Evolutionary conservation across 805 yeast genomes (phyloP).

Genomic region (Kockiozyma suomiensis): DNA sequence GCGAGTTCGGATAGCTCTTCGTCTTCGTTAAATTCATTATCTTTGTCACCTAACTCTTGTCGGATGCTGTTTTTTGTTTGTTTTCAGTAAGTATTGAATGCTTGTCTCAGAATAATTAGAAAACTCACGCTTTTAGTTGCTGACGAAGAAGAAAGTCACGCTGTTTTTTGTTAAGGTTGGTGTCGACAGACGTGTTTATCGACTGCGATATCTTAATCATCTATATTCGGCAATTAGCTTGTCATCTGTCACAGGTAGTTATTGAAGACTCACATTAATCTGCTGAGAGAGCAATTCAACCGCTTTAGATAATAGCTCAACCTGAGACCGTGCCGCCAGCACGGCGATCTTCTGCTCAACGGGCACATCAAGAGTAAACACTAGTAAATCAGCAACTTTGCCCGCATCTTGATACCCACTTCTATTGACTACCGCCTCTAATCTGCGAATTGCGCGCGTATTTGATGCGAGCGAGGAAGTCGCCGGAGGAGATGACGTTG

Average conservation of each 20-base stretch:
- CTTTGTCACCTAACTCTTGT: slow-evolving; percentile 37
- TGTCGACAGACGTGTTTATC: slow-evolving; percentile 36
- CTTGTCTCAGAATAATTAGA: too few relatives aligned
- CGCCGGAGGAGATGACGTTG: background rate
- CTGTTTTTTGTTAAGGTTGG: slow-evolving; percentile 36
- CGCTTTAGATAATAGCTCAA: slow-evolving; percentile 35
- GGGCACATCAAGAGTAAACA: slow-evolving; percentile 43
- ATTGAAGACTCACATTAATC: slow-evolving; percentile 32
- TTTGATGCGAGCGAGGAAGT: background rate
- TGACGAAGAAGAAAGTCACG: slow-evolving; percentile 38
- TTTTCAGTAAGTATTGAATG: too few relatives aligned
- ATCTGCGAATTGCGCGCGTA: slow-evolving; percentile 18
- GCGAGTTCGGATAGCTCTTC: slow-evolving; percentile 42
- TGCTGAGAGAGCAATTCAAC: slow-evolving; percentile 27
- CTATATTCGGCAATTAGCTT: too few relatives aligned
- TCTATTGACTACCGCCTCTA: slow-evolving; percentile 24
- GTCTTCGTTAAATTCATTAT: slow-evolving; percentile 41
- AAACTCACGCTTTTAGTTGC: slow-evolving; percentile 32
- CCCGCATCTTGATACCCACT: slow-evolving; percentile 37
- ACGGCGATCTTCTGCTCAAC: slow-evolving; percentile 39
- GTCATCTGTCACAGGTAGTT: too few relatives aligned
- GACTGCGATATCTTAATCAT: slow-evolving; percentile 33
- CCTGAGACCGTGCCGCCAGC: slow-evolving; percentile 38
- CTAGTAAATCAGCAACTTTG: slow-evolving; percentile 43
- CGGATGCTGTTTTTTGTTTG: slow-evolving; percentile 31